Conservation (phyloP, 345 rosid genomes). For the Populus simonii region DNA sequence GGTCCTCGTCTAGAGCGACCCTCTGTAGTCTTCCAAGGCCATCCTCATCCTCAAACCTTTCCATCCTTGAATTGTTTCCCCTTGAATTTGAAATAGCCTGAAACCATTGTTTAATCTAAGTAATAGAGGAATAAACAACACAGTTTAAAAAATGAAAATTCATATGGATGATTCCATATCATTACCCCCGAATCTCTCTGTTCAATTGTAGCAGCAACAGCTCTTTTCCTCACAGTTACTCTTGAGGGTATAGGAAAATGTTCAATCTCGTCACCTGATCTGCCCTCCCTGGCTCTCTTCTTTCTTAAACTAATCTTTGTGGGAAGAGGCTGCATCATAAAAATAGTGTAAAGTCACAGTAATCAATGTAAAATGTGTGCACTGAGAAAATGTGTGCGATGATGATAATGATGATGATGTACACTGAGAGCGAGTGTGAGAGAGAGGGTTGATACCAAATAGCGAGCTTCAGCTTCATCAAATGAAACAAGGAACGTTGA, state of each 20-base stretch:
- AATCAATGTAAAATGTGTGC: not conserved
- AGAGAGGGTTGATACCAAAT: conserved; percentile 52
- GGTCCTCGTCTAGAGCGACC: conserved; percentile 35
- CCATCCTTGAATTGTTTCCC: conserved; percentile 48
- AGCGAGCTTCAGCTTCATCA: conserved; percentile 68
- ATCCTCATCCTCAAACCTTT: conserved; percentile 49
- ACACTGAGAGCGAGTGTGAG: no score
- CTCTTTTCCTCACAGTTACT: conserved; percentile 66
- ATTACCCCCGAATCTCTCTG: conserved; percentile 68
- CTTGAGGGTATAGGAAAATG: conserved; percentile 80
- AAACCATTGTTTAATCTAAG: conserved; percentile 19
- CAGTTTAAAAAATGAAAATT: not conserved
- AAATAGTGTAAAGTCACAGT: not conserved
- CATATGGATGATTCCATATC: conserved; percentile 7
- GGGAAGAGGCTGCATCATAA: conserved; percentile 74
- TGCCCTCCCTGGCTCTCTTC: conserved; percentile 85
- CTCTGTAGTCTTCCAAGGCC: conserved; percentile 51
- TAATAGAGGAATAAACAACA: not conserved
- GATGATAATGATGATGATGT: no score
- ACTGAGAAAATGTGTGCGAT: not conserved
- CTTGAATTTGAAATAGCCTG: conserved; percentile 55
- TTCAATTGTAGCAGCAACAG: conserved; percentile 57
- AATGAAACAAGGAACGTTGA: conserved; percentile 77
- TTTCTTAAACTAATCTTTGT: conserved; percentile 73
- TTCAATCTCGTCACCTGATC: conserved; percentile 76